Conservation (phyloP, 2,329 filamentous ascomycete species). For the Exophiala aquamarina region DNA sequence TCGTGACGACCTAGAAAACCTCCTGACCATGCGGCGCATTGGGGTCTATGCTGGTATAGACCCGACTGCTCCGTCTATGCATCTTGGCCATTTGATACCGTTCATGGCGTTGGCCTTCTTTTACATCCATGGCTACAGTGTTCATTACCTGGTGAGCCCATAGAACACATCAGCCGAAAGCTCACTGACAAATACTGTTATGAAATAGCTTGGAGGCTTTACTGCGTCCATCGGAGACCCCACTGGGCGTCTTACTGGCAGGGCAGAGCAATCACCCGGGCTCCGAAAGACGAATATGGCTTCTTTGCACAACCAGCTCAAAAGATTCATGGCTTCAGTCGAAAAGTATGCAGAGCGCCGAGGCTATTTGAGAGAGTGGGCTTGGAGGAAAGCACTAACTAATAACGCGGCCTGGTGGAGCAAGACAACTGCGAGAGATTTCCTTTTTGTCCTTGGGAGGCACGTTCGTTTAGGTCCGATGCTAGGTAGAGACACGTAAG, state of each 20-base stretch:
- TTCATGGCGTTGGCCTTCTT: slow-evolving; percentile 53
- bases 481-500: slow-evolving; percentile 83
- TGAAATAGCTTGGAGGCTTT: slow-evolving; percentile 44
- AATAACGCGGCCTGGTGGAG: slow-evolving; percentile 89
- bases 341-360: slow-evolving; percentile 64
- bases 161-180: not conserved
- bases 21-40: slow-evolving; percentile 46
- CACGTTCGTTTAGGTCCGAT: slow-evolving; percentile 79
- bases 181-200: slow-evolving; percentile 21
- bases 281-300: slow-evolving; percentile 47
- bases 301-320: slow-evolving; percentile 51
- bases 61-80: slow-evolving; percentile 50
- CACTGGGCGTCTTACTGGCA: slow-evolving; percentile 42
- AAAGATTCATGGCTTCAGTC: slow-evolving; percentile 72
- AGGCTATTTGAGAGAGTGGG: slow-evolving; percentile 63
- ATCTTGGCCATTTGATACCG: slow-evolving; percentile 52
- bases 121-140: slow-evolving; percentile 48
- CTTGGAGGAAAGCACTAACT: slow-evolving; percentile 65
- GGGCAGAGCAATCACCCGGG: slow-evolving; percentile 37
- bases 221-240: slow-evolving; percentile 50
- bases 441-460: slow-evolving; percentile 71
- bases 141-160: slow-evolving; percentile 41
- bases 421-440: slow-evolving; percentile 68
- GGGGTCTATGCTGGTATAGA: slow-evolving; percentile 51
- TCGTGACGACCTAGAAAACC: slow-evolving; percentile 42